These are phyloP conservation scores for Protomyces pachydermus DNA, from an alignment of 1,139 yeast genomes.

Conservation along the genomic window DNA sequence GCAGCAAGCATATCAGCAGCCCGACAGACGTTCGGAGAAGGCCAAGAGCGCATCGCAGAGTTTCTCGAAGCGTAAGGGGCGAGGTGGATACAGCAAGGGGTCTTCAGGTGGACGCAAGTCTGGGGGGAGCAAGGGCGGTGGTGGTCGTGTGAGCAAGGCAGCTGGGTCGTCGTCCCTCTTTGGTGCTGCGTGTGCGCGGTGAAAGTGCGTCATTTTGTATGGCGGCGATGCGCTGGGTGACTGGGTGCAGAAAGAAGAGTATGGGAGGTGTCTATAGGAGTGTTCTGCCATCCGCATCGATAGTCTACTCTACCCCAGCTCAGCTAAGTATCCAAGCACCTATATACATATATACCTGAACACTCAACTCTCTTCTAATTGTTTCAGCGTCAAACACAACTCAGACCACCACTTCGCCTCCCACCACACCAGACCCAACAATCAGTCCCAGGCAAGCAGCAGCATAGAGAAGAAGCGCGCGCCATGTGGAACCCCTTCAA, in stretches of 20 bases:
- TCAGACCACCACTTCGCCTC: neutral
- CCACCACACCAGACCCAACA: neutral
- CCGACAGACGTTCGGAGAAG: neutral
- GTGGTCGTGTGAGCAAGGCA: neutral
- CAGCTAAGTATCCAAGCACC: too few relatives aligned
- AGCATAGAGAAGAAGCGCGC: neutral
- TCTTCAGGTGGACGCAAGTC: neutral
- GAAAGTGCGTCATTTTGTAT: neutral
- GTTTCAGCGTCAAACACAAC: too few relatives aligned
- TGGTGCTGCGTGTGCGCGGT: neutral
- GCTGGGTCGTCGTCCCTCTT: neutral
- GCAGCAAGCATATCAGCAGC: neutral
- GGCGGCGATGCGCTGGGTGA: too few relatives aligned
- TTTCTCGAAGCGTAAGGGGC: neutral
- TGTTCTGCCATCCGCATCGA: too few relatives aligned
- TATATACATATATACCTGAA: too few relatives aligned
- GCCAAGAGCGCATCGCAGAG: neutral
- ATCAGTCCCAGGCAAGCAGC: too few relatives aligned
- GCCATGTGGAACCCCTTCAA: conserved; percentile 23
- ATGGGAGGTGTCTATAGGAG: too few relatives aligned
- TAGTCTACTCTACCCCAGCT: too few relatives aligned
- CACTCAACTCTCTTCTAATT: too few relatives aligned
- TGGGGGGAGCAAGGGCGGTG: neutral
- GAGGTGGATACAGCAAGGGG: neutral
- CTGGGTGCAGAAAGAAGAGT: too few relatives aligned